Conservation (phyloP, 768 basidiomycete species). For the Boletus rufocinnamomeus region DNA sequence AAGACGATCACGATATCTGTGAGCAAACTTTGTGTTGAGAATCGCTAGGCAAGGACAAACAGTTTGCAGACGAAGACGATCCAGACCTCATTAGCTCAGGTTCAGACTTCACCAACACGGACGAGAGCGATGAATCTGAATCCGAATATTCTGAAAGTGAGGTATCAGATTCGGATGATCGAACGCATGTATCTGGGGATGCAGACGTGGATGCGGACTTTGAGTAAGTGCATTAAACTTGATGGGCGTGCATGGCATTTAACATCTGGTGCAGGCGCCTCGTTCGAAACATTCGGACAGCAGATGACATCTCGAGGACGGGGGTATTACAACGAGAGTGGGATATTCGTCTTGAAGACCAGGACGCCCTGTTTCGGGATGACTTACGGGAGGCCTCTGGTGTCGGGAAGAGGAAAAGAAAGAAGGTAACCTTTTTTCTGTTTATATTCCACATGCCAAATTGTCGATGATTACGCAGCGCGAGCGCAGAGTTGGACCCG, state of each 20-base stretch:
- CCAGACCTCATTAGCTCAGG: conserved; percentile 3
- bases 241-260: too few relatives aligned
- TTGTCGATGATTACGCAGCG: background rate
- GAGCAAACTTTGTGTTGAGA: conserved; percentile 42
- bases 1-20: conserved; percentile 20
- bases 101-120: conserved; percentile 9
- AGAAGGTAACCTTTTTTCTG: conserved; percentile 39
- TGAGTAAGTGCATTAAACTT: conserved; percentile 11
- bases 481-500: conserved; percentile 7
- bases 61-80: conserved; percentile 11
- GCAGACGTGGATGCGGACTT: conserved; percentile 29
- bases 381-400: conserved; percentile 68
- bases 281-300: conserved; percentile 61
- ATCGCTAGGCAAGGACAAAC: conserved; percentile 52
- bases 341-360: conserved; percentile 44
- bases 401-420: conserved; percentile 52
- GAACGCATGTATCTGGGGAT: conserved; percentile 1
- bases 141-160: background rate
- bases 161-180: background rate
- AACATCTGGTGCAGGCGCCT: conserved; percentile 51
- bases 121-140: conserved; percentile 2
- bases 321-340: conserved; percentile 30
- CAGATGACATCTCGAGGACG: conserved; percentile 25
- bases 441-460: background rate
- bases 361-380: conserved; percentile 67